phyloP scores from a whole-genome alignment of 2,329 filamentous ascomycete species.

The Atkinsonella texensis region DNA sequence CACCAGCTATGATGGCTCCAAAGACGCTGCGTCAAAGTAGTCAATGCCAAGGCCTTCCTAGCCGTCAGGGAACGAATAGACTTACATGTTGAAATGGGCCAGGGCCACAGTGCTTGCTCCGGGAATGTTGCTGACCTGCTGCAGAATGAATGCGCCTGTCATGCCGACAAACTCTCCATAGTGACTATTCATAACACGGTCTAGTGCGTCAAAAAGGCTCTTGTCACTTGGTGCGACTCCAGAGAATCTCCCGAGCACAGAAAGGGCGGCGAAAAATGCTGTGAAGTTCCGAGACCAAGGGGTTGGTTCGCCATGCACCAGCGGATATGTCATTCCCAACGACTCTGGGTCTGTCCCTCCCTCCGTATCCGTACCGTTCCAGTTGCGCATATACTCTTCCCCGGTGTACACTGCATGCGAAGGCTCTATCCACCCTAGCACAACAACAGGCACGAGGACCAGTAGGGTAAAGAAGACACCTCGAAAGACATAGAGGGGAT shows the following conservation, averaged over 20 bases:
- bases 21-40: conserved; percentile 9
- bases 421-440: conserved; percentile 8
- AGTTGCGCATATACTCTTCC: not conserved
- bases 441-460: conserved; percentile 9
- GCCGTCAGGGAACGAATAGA: not conserved
- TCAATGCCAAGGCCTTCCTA: conserved; percentile 5
- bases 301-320: not conserved
- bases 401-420: not conserved
- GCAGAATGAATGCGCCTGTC: conserved; percentile 1
- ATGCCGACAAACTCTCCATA: not conserved
- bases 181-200: no score
- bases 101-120: conserved; percentile 7
- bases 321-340: not conserved
- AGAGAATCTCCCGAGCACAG: not conserved
- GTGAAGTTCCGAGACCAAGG: not conserved
- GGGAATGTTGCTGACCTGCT: not conserved
- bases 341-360: no score
- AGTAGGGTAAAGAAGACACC: conserved; percentile 13
- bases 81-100: conserved; percentile 16
- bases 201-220: not conserved
- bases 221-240: not conserved
- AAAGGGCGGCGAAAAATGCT: not conserved
- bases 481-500: conserved; percentile 14
- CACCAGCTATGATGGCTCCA: conserved; percentile 10
- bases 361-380: not conserved